Conservation (phyloP, 164 flowering plant species). For the Piper betle region DNA sequence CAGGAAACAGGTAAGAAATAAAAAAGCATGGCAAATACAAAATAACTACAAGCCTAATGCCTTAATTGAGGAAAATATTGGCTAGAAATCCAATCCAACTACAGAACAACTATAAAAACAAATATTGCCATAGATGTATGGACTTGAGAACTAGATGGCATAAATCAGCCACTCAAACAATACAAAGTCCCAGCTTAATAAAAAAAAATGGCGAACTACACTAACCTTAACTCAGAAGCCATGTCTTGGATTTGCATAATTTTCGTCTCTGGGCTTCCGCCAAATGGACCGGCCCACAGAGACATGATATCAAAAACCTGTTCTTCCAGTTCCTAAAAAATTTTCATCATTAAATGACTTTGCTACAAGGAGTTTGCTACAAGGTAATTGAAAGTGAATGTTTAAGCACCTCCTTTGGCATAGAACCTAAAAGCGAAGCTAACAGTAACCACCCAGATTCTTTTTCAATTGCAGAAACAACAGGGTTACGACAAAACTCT, state of each 20-base stretch:
- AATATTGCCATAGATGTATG: no score
- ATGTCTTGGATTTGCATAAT: slow-evolving; percentile 41
- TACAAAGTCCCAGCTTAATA: not conserved
- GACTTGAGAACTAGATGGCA: no score
- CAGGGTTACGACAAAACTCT: slow-evolving; percentile 54
- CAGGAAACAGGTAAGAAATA: not conserved
- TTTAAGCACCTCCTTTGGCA: slow-evolving; percentile 76
- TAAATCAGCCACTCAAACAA: not conserved
- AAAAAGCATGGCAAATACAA: not conserved
- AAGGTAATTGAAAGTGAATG: not conserved
- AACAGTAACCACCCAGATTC: slow-evolving; percentile 93
- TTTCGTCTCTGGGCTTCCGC: slow-evolving; percentile 42
- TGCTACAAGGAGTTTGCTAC: not conserved
- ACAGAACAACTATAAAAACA: no score
- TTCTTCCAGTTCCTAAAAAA: slow-evolving; percentile 76
- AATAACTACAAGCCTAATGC: not conserved
- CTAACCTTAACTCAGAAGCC: slow-evolving; percentile 51
- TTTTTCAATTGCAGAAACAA: slow-evolving; percentile 50
- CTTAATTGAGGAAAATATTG: no score
- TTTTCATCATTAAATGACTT: not conserved
- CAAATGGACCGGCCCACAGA: slow-evolving; percentile 68
- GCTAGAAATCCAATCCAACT: no score
- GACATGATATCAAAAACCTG: slow-evolving; percentile 91
- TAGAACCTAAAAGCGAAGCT: slow-evolving; percentile 64
- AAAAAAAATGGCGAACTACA: not conserved